A percentile compares a stretch with the other conserved stretches of the same genome.
phyloP scores from a whole-genome alignment of 2,329 filamentous ascomycete species.

The Talaromyces sp. region DNA sequence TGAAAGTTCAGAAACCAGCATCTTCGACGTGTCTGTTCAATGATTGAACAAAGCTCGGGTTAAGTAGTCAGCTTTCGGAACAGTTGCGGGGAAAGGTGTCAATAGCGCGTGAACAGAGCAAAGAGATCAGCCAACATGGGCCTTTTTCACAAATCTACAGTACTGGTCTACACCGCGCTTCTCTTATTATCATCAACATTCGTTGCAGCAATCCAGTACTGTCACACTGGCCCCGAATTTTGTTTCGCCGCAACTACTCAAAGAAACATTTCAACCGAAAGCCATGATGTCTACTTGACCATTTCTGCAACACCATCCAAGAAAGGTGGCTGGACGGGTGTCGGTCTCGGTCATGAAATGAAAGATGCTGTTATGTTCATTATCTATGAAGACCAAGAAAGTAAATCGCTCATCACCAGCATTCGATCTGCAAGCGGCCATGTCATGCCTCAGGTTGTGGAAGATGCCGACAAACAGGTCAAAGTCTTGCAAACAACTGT shows the following conservation, averaged over 20 bases:
- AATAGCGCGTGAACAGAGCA: not conserved
- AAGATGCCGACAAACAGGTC: slow-evolving; percentile 32
- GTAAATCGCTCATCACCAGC: slow-evolving; percentile 27
- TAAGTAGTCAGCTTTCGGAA: not conserved
- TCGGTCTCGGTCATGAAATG: slow-evolving; percentile 29
- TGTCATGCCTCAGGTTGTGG: slow-evolving; percentile 22
- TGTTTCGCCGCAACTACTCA: slow-evolving; percentile 16
- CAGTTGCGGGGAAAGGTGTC: not conserved
- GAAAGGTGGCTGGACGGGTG: slow-evolving; percentile 24
- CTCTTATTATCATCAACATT: slow-evolving; percentile 21
- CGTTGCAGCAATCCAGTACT: slow-evolving; percentile 17
- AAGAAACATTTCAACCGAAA: slow-evolving; percentile 14
- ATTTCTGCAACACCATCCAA: slow-evolving; percentile 15
- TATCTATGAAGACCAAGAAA: slow-evolving; percentile 24
- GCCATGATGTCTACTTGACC: slow-evolving; percentile 17
- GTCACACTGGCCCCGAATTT: slow-evolving; percentile 13
- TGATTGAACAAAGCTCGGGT: not conserved
- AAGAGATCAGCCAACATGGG: not conserved
- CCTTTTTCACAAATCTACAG: not conserved
- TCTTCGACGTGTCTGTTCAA: not conserved
- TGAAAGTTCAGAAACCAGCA: not conserved
- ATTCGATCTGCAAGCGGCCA: slow-evolving; percentile 26
- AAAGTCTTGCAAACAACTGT: slow-evolving; percentile 47
- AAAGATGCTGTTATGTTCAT: slow-evolving; percentile 30
- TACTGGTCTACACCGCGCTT: slow-evolving; percentile 9